Evolutionary conservation across 2,329 filamentous ascomycete genomes (phyloP).

Genomic region (Curvularia spicifera): DNA sequence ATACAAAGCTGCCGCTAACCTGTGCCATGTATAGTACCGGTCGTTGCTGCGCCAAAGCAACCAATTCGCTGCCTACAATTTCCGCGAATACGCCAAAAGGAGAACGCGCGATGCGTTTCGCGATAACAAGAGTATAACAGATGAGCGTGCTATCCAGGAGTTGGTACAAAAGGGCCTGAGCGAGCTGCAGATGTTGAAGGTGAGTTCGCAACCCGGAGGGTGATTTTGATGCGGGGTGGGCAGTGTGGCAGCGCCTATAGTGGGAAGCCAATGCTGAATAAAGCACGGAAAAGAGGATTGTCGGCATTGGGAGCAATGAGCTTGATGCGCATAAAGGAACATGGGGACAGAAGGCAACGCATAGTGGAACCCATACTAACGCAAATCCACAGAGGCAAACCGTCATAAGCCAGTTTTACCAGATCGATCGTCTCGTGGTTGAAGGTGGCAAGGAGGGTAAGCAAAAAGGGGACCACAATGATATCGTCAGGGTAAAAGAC

Average conservation of each 20-base stretch:
- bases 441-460: constrained; percentile 84
- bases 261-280: not conserved
- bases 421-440: constrained; percentile 88
- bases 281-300: constrained; percentile 36
- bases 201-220: constrained; percentile 48
- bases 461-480: constrained; percentile 69
- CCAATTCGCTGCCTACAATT: constrained; percentile 95
- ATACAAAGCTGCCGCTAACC: not conserved
- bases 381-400: constrained; percentile 79
- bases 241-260: not conserved
- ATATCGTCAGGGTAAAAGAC: constrained; percentile 77
- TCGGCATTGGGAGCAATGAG: not conserved
- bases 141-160: constrained; percentile 81
- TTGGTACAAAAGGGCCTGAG: constrained; percentile 86
- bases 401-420: constrained; percentile 91
- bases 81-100: constrained; percentile 93
- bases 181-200: constrained; percentile 90
- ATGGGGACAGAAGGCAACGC: not conserved
- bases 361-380: constrained; percentile 46
- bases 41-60: constrained; percentile 84
- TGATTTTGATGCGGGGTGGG: not conserved
- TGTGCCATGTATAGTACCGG: constrained; percentile 70
- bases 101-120: constrained; percentile 90
- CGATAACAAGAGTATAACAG: constrained; percentile 75
- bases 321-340: not conserved